phyloP scores from a whole-genome alignment of 345 rosid genomes.

The Aurinia saxatilis region DNA sequence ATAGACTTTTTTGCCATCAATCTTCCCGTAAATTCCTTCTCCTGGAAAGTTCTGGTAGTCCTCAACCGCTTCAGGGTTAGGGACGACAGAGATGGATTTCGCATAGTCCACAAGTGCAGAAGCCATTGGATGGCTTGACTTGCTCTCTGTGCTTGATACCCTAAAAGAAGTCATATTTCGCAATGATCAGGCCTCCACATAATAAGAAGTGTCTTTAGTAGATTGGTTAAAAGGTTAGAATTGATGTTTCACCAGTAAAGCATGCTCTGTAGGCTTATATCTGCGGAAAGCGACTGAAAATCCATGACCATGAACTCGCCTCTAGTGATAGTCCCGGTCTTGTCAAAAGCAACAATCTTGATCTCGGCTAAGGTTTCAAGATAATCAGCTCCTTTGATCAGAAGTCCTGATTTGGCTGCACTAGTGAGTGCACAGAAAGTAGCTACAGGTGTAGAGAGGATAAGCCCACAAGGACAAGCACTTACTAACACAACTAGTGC shows the following conservation, averaged over 20 bases:
- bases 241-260: slow-evolving; percentile 52
- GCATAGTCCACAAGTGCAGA: slow-evolving; percentile 61
- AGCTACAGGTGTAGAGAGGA: slow-evolving; percentile 90
- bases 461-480: slow-evolving; percentile 89
- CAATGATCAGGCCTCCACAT: neutral
- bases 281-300: slow-evolving; percentile 40
- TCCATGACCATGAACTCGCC: slow-evolving; percentile 80
- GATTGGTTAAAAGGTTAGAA: neutral
- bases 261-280: slow-evolving; percentile 37
- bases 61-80: slow-evolving; percentile 63
- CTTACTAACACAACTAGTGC: slow-evolving; percentile 85
- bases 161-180: slow-evolving; percentile 22
- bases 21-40: slow-evolving; percentile 75
- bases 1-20: slow-evolving; percentile 54
- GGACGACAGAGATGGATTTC: slow-evolving; percentile 45
- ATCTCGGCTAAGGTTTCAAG: slow-evolving; percentile 77
- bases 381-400: slow-evolving; percentile 77
- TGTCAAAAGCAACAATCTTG: slow-evolving; percentile 69
- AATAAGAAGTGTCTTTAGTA: neutral
- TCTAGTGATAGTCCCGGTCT: slow-evolving; percentile 85
- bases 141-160: slow-evolving; percentile 89
- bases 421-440: slow-evolving; percentile 84
- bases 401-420: slow-evolving; percentile 78
- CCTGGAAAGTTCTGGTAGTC: slow-evolving; percentile 77
- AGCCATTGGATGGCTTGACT: slow-evolving; percentile 96